These are phyloP conservation scores for Spizellomyces punctatus DNA, from an alignment of 192 early-diverging fungal genomes.

Conservation along the genomic window DNA sequence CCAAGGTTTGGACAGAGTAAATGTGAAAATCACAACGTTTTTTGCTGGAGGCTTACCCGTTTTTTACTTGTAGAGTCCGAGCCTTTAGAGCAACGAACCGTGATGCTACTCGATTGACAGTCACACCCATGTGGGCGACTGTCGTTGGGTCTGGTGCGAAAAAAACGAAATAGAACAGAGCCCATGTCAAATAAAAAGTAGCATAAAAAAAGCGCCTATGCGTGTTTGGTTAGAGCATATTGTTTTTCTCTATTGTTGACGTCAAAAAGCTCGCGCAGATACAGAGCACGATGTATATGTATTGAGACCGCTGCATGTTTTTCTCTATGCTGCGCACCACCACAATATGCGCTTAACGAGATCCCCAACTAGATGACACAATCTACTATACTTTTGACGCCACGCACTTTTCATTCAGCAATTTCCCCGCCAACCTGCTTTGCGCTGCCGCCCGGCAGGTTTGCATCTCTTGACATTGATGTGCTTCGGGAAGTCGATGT, in stretches of 20 bases:
- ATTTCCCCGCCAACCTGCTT: constrained; percentile 58
- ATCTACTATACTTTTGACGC: constrained; percentile 64
- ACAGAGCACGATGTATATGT: not conserved
- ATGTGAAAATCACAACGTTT: not conserved
- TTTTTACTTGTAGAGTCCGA: constrained; percentile 9
- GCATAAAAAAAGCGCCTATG: no score
- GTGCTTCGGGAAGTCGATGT: constrained; percentile 76
- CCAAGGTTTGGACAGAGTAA: constrained; percentile 10
- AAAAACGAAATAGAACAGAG: no score
- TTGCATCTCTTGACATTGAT: constrained; percentile 68
- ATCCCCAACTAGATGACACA: no score
- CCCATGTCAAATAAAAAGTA: no score
- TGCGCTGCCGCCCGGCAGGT: constrained; percentile 63
- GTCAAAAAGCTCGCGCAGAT: no score
- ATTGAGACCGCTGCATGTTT: no score
- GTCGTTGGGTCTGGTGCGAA: constrained; percentile 15
- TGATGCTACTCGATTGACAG: not conserved
- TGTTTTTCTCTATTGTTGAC: no score
- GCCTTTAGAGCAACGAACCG: constrained; percentile 23
- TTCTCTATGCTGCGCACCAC: no score
- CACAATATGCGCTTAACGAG: no score
- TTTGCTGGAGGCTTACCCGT: not conserved
- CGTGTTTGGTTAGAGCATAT: no score
- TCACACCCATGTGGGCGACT: constrained; percentile 17
- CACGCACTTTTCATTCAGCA: constrained; percentile 72